phyloP scores from a whole-genome alignment of 73 alveolate genomes.

The Paramecium bursaria region DNA sequence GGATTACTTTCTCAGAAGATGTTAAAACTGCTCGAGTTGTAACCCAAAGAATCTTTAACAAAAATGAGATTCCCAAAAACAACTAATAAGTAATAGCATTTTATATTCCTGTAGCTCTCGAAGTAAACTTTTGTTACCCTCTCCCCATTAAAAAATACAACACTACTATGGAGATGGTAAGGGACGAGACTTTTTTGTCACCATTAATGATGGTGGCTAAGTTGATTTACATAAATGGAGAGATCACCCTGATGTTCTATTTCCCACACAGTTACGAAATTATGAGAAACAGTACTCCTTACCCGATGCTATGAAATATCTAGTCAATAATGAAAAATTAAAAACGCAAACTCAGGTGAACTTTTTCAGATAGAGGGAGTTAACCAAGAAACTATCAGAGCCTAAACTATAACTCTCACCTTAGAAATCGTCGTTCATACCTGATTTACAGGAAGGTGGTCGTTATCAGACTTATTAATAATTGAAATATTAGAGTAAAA shows the following conservation, averaged over 20 bases:
- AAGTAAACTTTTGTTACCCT: constrained; percentile 12
- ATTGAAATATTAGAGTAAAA: constrained; percentile 56
- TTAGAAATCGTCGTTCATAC: not conserved
- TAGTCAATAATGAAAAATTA: constrained; percentile 39
- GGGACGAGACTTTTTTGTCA: constrained; percentile 49
- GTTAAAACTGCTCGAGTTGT: constrained; percentile 41
- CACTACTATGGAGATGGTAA: constrained; percentile 62
- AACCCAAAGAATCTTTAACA: not conserved
- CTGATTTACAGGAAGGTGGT: constrained; percentile 51
- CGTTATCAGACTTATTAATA: constrained; percentile 45
- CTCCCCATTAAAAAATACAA: constrained; percentile 34
- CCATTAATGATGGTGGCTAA: constrained; percentile 61
- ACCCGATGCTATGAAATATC: constrained; percentile 18
- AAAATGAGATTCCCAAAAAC: constrained; percentile 47
- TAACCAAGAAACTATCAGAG: not conserved
- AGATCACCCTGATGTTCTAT: constrained; percentile 51
- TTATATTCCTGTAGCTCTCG: constrained; percentile 21
- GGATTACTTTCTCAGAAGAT: constrained; percentile 51
- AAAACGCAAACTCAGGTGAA: not conserved
- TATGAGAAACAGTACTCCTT: constrained; percentile 27
- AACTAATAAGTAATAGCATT: not conserved
- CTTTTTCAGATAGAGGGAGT: constrained; percentile 9
- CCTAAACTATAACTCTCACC: constrained; percentile 23
- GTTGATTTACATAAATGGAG: not conserved
- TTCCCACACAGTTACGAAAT: constrained; percentile 40